Evolutionary conservation across 495 filamentous ascomycete species (phyloP), one percentile per base, ranked within the genome.

Genomic region (Aspergillus ellipticus): DNA sequence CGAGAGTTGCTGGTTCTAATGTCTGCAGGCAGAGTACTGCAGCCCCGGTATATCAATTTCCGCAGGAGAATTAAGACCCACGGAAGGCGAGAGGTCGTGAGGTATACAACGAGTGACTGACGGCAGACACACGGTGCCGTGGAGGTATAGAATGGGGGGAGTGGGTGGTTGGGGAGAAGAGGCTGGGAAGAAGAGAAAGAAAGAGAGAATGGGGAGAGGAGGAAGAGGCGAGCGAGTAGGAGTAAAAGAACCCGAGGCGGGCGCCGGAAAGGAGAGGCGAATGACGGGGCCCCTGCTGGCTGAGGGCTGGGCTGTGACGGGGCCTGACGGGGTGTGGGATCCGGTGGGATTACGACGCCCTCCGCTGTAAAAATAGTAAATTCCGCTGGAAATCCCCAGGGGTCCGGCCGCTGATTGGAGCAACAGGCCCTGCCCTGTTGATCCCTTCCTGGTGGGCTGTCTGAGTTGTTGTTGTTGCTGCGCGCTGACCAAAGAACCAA

Each of bases 81-180:
- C 45, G 5, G 51, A n/a, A 37, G 29, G 39, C 22, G 21, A 53
- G 46, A 37, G 48, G 46, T 16, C 17, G 42, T 42, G 42, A 49
- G 42, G 22, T 17, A 47, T 16, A 54, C 42, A 64, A 64, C 62
- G 62, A 64, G 49, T 64, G 62, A 64, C 62, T 64, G 58, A 64
- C 62, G 62, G 55, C 55, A 26, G 43, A 56, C 57, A 54, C 49
- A 58, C 55, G 43, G 42, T 35, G 56, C 58, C 62, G 62, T 61
- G 51, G 50, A 49, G 16, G 26, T 17, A 35, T 28, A 26, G 21
- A 17, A n/a, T n/a, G n/a, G n/a, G n/a, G n/a, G n/a, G n/a, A n/a
- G 28, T 47, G 42, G 37, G 41, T 43, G n/a, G 35, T 50, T 55
- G 21, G 37, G 41, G 41, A 37, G 24, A 58, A 49, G 42, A 46